A percentile compares a stretch with the other conserved stretches of the same genome.
Evolutionary conservation across 1,284 basidiomycete species (phyloP).

Genomic region (Pascua sp.): DNA sequence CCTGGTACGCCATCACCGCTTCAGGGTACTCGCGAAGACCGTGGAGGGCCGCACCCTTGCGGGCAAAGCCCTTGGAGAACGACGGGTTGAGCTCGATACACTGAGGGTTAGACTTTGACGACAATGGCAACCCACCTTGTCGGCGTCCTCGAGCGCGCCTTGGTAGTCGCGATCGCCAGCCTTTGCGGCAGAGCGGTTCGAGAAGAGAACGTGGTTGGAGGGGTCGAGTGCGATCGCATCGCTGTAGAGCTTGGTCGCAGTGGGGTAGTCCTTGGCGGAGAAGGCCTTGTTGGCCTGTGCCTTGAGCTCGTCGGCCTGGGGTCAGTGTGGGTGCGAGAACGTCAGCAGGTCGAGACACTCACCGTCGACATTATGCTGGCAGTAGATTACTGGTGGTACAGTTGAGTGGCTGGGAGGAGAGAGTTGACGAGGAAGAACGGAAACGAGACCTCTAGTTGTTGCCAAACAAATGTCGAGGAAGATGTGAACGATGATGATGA

Average conservation of each 20-base stretch:
- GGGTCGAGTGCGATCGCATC: slow-evolving; percentile 82
- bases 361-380: slow-evolving; percentile 23
- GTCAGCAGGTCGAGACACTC: neutral
- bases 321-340: neutral
- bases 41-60: slow-evolving; percentile 93
- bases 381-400: neutral
- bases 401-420: neutral
- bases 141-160: slow-evolving; percentile 81
- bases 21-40: slow-evolving; percentile 75
- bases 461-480: neutral
- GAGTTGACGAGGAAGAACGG: neutral
- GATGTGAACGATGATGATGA: neutral
- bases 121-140: slow-evolving; percentile 63
- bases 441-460: neutral
- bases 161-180: slow-evolving; percentile 75
- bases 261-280: slow-evolving; percentile 85
- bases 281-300: slow-evolving; percentile 95
- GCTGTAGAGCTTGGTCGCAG: slow-evolving; percentile 75
- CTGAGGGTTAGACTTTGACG: slow-evolving; percentile 48
- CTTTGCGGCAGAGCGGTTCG: slow-evolving; percentile 87
- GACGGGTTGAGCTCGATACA: slow-evolving; percentile 69
- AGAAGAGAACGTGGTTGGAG: slow-evolving; percentile 82
- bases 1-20: slow-evolving; percentile 64
- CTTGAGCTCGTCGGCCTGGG: slow-evolving; percentile 63
- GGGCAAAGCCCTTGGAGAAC: slow-evolving; percentile 88